Evolutionary conservation across 1,284 basidiomycete species (phyloP).

Genomic region (Lignosus rhinocerotis): DNA sequence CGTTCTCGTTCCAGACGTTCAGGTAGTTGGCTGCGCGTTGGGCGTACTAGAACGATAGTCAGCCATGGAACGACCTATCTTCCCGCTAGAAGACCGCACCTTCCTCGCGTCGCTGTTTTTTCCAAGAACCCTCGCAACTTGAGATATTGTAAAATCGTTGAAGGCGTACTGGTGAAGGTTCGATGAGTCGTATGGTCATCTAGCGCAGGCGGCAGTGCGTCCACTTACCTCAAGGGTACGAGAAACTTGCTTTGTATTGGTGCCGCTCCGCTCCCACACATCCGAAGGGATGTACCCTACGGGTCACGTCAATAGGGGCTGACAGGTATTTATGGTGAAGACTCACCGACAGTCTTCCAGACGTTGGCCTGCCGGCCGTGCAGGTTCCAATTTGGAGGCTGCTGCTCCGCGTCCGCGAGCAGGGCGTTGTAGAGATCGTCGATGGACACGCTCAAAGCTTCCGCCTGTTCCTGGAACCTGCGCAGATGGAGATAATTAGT

Average conservation of each 20-base stretch:
- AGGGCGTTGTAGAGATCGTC: constrained; percentile 52
- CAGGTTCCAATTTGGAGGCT: constrained; percentile 62
- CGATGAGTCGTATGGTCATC: no score
- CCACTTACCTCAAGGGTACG: constrained; percentile 54
- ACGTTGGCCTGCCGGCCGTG: constrained; percentile 60
- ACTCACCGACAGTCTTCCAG: constrained; percentile 45
- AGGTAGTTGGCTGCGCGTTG: constrained; percentile 56
- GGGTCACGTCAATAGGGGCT: background rate
- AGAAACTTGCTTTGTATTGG: constrained; percentile 61
- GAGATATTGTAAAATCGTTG: constrained; percentile 63
- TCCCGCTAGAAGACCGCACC: constrained; percentile 30
- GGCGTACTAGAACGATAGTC: constrained; percentile 42
- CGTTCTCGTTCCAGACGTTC: constrained; percentile 60
- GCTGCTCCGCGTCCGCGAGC: constrained; percentile 58
- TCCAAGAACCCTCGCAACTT: constrained; percentile 56
- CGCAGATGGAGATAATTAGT: background rate
- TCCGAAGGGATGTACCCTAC: constrained; percentile 51
- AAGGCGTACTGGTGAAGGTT: constrained; percentile 49
- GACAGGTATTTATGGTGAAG: background rate
- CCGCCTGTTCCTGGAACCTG: constrained; percentile 51
- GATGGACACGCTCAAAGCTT: constrained; percentile 47
- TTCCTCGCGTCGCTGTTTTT: constrained; percentile 51
- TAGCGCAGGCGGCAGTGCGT: no score
- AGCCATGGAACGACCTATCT: background rate
- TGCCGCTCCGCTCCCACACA: constrained; percentile 51